Conservation (phyloP, 192 early-diverging fungal genomes). For the Backusella tuberculispora region DNA sequence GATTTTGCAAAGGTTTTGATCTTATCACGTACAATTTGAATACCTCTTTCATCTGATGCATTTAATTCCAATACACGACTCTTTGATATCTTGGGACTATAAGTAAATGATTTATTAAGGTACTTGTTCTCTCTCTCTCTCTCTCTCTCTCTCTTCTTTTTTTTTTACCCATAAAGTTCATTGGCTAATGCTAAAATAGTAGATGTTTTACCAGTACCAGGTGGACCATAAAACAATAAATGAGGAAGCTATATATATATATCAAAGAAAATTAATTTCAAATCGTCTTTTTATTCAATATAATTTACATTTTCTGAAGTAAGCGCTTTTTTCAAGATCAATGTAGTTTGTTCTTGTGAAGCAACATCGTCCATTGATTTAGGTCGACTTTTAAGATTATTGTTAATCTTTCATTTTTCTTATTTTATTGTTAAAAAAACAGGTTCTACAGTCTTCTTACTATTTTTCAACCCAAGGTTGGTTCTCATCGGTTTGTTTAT, state of each 20-base stretch:
- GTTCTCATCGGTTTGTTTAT: not conserved
- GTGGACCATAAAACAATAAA: slow-evolving; percentile 96
- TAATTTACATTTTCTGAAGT: slow-evolving; percentile 81
- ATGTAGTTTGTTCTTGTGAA: slow-evolving; percentile 90
- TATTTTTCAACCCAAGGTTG: slow-evolving; percentile 32
- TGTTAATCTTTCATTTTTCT: not conserved
- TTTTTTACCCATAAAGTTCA: slow-evolving; percentile 77
- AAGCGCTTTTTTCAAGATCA: slow-evolving; percentile 82
- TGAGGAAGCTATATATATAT: slow-evolving; percentile 80
- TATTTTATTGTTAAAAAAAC: not conserved
- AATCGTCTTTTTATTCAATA: not conserved
- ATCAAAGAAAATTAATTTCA: not conserved
- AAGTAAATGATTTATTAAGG: slow-evolving; percentile 3
- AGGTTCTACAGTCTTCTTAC: not conserved
- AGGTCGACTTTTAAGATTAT: slow-evolving; percentile 63
- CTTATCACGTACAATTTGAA: slow-evolving; percentile 88
- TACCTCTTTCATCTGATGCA: slow-evolving; percentile 98
- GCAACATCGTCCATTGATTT: slow-evolving; percentile 82
- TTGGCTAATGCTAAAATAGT: slow-evolving; percentile 89
- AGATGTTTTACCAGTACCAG: slow-evolving; percentile 97
- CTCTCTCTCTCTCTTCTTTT: no score
- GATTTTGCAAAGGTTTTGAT: slow-evolving; percentile 92
- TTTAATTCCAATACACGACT: slow-evolving; percentile 91
- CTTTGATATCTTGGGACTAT: slow-evolving; percentile 78
- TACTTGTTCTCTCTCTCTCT: not conserved